phyloP scores from a whole-genome alignment of 2,329 filamentous ascomycete genomes.

The Alternaria conjuncta region DNA sequence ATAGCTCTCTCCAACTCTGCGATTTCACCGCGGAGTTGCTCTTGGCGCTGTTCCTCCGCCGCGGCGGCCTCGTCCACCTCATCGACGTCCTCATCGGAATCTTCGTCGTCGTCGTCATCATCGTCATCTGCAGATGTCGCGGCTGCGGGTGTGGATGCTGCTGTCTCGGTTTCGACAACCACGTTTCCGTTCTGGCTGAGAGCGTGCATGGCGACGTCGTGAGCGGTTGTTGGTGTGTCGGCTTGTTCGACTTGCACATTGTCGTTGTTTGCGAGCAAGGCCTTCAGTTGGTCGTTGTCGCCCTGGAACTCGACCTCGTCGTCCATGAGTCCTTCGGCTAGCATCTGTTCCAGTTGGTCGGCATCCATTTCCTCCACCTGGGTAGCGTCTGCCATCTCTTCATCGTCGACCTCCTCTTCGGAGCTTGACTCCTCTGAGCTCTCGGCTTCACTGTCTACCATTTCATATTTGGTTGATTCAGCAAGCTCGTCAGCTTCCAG shows the following conservation, averaged over 20 bases:
- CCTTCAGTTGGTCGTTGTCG: slow-evolving; percentile 40
- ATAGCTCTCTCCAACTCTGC: slow-evolving; percentile 61
- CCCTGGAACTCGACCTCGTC: slow-evolving; percentile 41
- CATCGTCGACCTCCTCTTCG: slow-evolving; percentile 49
- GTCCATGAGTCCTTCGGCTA: slow-evolving; percentile 46
- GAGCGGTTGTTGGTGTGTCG: slow-evolving; percentile 43
- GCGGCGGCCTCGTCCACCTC: slow-evolving; percentile 57
- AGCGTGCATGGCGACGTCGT: slow-evolving; percentile 49
- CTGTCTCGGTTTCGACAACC: slow-evolving; percentile 38
- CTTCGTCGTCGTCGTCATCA: slow-evolving; percentile 53
- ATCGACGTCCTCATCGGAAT: slow-evolving; percentile 53
- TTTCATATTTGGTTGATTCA: slow-evolving; percentile 64
- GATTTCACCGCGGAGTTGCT: slow-evolving; percentile 60
- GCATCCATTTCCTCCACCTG: slow-evolving; percentile 48
- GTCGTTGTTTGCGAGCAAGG: slow-evolving; percentile 31
- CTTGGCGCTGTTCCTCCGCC: slow-evolving; percentile 53
- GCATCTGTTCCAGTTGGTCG: slow-evolving; percentile 45
- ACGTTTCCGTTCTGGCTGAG: slow-evolving; percentile 36
- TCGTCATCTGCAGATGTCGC: slow-evolving; percentile 50
- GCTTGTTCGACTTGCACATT: slow-evolving; percentile 42
- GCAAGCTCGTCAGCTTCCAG: slow-evolving; percentile 71
- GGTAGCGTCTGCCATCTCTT: slow-evolving; percentile 50
- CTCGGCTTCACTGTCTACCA: slow-evolving; percentile 56
- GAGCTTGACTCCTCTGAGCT: slow-evolving; percentile 49
- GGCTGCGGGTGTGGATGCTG: slow-evolving; percentile 39